Evolutionary conservation across 2,329 filamentous ascomycete genomes (phyloP).

Genomic region (Clonostachys byssicola): DNA sequence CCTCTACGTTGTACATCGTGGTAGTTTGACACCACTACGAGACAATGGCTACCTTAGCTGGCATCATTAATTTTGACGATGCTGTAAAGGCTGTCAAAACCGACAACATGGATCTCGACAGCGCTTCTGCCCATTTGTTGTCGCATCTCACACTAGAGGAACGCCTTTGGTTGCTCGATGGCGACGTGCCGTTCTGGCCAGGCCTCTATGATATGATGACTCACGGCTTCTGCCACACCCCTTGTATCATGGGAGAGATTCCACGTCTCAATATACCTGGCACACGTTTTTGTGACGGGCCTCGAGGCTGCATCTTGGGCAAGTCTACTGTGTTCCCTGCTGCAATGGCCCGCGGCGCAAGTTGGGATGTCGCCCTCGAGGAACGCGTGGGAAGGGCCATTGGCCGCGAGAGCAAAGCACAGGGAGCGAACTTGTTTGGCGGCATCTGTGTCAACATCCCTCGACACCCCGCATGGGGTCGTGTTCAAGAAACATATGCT

Average conservation of each 20-base stretch:
- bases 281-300: constrained; percentile 44
- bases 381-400: constrained; percentile 10
- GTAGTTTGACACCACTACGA: no score
- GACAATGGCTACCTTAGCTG: no score
- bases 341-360: constrained; percentile 36
- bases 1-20: no score
- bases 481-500: constrained; percentile 13
- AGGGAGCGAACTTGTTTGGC: constrained; percentile 11
- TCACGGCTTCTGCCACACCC: constrained; percentile 1
- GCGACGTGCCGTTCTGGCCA: constrained; percentile 3
- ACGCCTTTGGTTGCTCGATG: constrained; percentile 2
- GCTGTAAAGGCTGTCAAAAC: background rate
- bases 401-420: constrained; percentile 8
- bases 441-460: constrained; percentile 13
- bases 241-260: no score
- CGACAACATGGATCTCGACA: background rate
- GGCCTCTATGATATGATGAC: constrained; percentile 2
- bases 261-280: background rate
- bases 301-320: constrained; percentile 51
- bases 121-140: background rate
- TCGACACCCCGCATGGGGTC: constrained; percentile 13
- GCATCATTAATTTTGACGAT: constrained; percentile 1
- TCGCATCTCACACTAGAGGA: constrained; percentile 1
- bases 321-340: constrained; percentile 40
- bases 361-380: constrained; percentile 11